Percentiles rank a stretch among this genome's conserved stretches.
These are phyloP conservation scores for Phytophthora tentaculata DNA, from an alignment of 352 stramenopile genomes.

Conservation along the genomic window DNA sequence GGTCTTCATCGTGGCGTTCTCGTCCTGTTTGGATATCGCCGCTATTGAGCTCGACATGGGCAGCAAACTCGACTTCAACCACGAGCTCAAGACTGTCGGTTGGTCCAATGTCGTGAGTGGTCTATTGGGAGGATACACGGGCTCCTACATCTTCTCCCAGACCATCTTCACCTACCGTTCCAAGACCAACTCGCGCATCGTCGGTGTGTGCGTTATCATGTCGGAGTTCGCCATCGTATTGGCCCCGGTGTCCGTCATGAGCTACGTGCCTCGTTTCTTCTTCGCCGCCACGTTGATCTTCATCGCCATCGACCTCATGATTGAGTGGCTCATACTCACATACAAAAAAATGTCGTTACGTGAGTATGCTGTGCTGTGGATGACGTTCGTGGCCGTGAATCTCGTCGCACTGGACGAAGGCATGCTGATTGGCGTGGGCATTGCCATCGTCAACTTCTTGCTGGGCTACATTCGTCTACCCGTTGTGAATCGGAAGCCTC, in stretches of 20 bases:
- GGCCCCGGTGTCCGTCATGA: conserved; percentile 91
- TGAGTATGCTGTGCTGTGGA: conserved; percentile 93
- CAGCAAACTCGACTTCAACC: conserved; percentile 92
- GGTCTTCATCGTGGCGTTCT: conserved; percentile 97
- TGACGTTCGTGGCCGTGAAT: conserved; percentile 94
- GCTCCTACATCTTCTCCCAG: conserved; percentile 98
- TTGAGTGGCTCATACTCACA: conserved; percentile 93
- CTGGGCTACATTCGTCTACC: conserved; percentile 66
- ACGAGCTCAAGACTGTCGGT: conserved; percentile 86
- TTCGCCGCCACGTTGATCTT: conserved; percentile 96
- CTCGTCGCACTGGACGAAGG: conserved; percentile 92
- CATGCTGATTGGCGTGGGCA: conserved; percentile 89
- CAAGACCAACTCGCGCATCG: conserved; percentile 84
- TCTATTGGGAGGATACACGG: conserved; percentile 95
- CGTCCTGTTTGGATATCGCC: conserved; percentile 94
- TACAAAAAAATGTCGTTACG: conserved; percentile 69
- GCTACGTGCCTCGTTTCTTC: conserved; percentile 95
- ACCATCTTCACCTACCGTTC: conserved; percentile 97
- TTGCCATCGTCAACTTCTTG: conserved; percentile 84
- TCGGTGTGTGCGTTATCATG: conserved; percentile 88
- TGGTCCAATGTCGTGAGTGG: conserved; percentile 60
- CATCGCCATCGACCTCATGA: conserved; percentile 96
- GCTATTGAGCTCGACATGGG: conserved; percentile 97
- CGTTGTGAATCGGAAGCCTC: conserved; percentile 54
- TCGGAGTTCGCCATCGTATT: conserved; percentile 85